Evolutionary conservation across 805 yeast species (phyloP), one percentile per base, ranked within the genome.

Genomic region (Metschnikowia proteae): DNA sequence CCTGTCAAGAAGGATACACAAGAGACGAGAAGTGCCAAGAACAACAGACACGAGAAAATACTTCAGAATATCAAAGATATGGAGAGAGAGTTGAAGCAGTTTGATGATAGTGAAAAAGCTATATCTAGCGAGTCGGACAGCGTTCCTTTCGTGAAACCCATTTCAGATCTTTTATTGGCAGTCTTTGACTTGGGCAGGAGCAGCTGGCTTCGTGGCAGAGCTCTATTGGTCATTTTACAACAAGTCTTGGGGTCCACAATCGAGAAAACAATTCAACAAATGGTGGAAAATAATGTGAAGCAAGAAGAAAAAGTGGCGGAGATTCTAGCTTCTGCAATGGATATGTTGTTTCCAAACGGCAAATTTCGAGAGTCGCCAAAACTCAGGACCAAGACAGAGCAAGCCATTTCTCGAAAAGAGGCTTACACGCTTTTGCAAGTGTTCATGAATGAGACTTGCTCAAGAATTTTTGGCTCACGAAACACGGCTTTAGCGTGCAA

Each of bases 191-290:
- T 88, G 23, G 79, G 81, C 46, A 74, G 71, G 13, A 82, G 81
- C 41, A 80, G 82, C 41, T 88, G 96, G 96, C 65, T 91, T 1
- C 71, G 96, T 46, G 97, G 96, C 0, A 73, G 90, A 38, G 96
- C 97, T 0, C 73, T 89, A 6, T 75, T 90, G 34, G 82, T 89
- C 4, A 80, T 91, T 3, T 67, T 91, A 46, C 97, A 90, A 63
- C 96, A 89, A 62, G 65, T 91, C 1, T 74, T 91, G 34, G 97
- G 97, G 0, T 86, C 92, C 2, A 86, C 97, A 0, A 84, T 91
- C 45, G 97, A 91, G 60, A 83, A 81, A 60, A 80, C 78, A 46
- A 75, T 82, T 4, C 67, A 83, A 36, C 73, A 75, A 28, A 68
- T 68, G 49, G 63, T 79, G 30, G 68, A 71, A 34, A 58, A 57